Evolutionary conservation across 257 asterid genomes (phyloP).

Genomic region (Capsicum rhomboideum): DNA sequence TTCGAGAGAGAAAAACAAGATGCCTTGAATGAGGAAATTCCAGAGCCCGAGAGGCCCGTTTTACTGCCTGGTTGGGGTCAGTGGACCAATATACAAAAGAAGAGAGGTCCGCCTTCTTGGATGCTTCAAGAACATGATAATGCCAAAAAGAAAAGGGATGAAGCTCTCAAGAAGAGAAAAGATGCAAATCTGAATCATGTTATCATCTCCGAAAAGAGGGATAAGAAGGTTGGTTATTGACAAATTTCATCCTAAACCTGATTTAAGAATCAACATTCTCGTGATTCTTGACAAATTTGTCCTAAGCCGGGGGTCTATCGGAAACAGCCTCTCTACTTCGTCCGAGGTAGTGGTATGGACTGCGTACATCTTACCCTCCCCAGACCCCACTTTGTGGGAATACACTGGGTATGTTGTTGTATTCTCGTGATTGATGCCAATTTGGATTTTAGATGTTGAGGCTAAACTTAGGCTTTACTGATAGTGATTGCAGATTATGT

Average conservation of each 20-base stretch:
- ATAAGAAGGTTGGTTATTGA: slow-evolving; percentile 54
- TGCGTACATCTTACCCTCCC: too few species aligned
- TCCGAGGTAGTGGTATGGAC: too few species aligned
- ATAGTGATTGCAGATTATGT: background rate
- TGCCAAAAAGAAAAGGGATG: slow-evolving; percentile 70
- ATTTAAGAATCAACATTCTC: background rate
- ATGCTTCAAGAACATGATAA: slow-evolving; percentile 66
- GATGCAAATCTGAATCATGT: slow-evolving; percentile 88
- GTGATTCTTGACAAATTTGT: too few species aligned
- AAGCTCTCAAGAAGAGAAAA: slow-evolving; percentile 75
- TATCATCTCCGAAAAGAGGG: slow-evolving; percentile 84
- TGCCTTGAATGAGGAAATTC: slow-evolving; percentile 68
- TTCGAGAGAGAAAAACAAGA: slow-evolving; percentile 78
- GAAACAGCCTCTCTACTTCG: too few species aligned
- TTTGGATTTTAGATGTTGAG: background rate
- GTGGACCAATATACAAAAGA: slow-evolving; percentile 78
- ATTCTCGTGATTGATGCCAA: background rate
- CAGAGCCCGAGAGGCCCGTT: slow-evolving; percentile 77
- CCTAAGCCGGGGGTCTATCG: too few species aligned
- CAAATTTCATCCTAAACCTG: background rate
- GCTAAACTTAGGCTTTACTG: background rate
- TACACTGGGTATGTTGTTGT: too few species aligned
- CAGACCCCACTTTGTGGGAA: too few species aligned
- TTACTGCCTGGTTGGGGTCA: slow-evolving; percentile 98
- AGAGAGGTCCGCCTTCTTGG: slow-evolving; percentile 86